Conservation (phyloP, 768 basidiomycete species). For the Tricholoma sp. region DNA sequence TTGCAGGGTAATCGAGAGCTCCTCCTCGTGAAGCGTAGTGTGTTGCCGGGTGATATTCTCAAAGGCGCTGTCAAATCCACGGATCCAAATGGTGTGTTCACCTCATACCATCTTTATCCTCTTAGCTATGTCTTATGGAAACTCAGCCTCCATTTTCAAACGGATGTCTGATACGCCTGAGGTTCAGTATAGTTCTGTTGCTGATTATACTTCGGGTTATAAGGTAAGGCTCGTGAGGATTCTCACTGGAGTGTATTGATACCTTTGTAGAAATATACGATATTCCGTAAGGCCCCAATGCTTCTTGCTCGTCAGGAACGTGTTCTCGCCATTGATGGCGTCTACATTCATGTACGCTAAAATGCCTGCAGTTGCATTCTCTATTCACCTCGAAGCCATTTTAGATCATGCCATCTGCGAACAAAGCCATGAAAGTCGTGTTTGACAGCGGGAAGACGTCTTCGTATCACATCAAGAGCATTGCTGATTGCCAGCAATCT, state of each 20-base stretch:
- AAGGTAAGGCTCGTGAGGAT: conserved; percentile 44
- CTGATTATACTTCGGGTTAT: conserved; percentile 82
- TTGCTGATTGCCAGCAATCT: conserved; percentile 79
- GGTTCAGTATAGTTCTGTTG: conserved; percentile 49
- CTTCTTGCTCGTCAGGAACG: conserved; percentile 87
- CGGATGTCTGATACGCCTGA: conserved; percentile 73
- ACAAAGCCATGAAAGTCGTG: conserved; percentile 64
- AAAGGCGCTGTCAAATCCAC: conserved; percentile 67
- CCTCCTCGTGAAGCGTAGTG: conserved; percentile 71
- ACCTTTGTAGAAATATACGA: conserved; percentile 71
- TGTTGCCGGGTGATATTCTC: conserved; percentile 66
- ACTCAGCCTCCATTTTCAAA: conserved; percentile 87
- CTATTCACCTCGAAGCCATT: conserved; percentile 10
- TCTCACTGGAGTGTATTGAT: not conserved
- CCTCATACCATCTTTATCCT: not conserved
- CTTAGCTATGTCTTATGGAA: not conserved
- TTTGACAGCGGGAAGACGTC: conserved; percentile 88
- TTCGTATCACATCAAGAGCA: conserved; percentile 87
- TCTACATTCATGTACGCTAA: conserved; percentile 75
- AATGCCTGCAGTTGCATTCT: not conserved
- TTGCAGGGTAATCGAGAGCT: conserved; percentile 84
- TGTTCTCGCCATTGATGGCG: conserved; percentile 89
- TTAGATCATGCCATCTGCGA: conserved; percentile 85
- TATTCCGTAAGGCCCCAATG: conserved; percentile 95
- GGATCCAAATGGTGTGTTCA: conserved; percentile 78